Evolutionary conservation across 2,329 filamentous ascomycete genomes (phyloP), one percentile per base, ranked within the genome.

Genomic region (Xylariaceae sp.): DNA sequence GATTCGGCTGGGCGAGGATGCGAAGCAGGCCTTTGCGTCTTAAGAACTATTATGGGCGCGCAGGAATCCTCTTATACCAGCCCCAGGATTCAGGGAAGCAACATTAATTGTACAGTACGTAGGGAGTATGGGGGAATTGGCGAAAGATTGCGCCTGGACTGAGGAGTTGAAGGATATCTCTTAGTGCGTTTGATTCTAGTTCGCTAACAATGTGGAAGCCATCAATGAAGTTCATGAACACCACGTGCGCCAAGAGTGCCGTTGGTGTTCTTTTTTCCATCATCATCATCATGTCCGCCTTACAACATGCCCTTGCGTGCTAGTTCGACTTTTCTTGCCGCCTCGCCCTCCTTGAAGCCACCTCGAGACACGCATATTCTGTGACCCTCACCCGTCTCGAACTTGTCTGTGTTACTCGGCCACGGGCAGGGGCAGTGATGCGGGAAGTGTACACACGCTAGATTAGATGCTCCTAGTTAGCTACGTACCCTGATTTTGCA

Each of bases 401-500:
- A 83, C 71, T 94, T 94, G 66, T 93, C 89, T 71, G 93, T 87
- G 62, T 88, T 79, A 7, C 79, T 76, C 1, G 88, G 86, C 78
- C 88, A 96, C 1, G 91, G 82, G 76, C 94, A 99, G 34, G 94
- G 94, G 75, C 94, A 99, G 76, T 99, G 94, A 73, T 97, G 93
- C 1, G 94, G 92, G 77, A 96, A 94, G 73, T 95, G 88, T 5
- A 99, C 94, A 78, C 94, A 99, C 42, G 92, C 89, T 77, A 56
- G 5, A 42, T 13, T 37, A 7, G n/a, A 56, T 15, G 34, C 23
- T 4, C 4, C 2, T 11, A 7, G 18, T 61, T 56, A 61, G 59
- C 39, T 30, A 57, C 17, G 55, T 42, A 45, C 13, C 5, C 42
- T 45, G 13, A 45, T 45, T 45, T 15, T 51, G 30, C 5, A 10